phyloP scores from a whole-genome alignment of 129 eudicot species.

The Flaveria ramosissima region DNA sequence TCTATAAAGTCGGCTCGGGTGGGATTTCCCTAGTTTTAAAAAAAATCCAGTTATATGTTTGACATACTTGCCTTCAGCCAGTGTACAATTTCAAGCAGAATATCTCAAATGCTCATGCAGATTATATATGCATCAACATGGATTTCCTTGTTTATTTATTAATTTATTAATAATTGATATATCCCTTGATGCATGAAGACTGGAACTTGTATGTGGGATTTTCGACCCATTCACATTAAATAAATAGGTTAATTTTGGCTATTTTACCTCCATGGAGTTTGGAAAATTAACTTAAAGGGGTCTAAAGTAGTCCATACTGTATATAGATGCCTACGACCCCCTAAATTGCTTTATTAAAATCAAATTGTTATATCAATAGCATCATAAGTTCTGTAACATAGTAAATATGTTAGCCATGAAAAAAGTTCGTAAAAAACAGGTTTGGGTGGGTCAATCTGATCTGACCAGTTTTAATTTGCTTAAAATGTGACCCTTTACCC shows the following conservation, averaged over 20 bases:
- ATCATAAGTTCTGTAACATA: neutral
- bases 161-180: slow-evolving; percentile 8
- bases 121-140: slow-evolving; percentile 10
- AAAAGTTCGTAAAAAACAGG: neutral
- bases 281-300: neutral
- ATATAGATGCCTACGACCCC: neutral
- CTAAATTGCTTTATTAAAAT: neutral
- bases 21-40: neutral
- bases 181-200: slow-evolving; percentile 1
- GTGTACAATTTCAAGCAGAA: neutral
- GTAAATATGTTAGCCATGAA: neutral
- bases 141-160: neutral
- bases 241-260: neutral
- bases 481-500: neutral
- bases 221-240: neutral
- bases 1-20: neutral
- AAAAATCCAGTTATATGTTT: neutral
- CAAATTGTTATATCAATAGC: neutral
- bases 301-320: too few species aligned
- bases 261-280: neutral
- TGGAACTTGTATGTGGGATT: neutral
- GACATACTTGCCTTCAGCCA: slow-evolving; percentile 9
- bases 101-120: slow-evolving; percentile 10
- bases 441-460: slow-evolving; percentile 4
- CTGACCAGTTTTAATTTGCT: neutral